Percentiles rank a stretch among this genome's conserved stretches.
phyloP scores from a whole-genome alignment of 371 early-diverging fungal genomes.

The Zychaea mexicana region DNA sequence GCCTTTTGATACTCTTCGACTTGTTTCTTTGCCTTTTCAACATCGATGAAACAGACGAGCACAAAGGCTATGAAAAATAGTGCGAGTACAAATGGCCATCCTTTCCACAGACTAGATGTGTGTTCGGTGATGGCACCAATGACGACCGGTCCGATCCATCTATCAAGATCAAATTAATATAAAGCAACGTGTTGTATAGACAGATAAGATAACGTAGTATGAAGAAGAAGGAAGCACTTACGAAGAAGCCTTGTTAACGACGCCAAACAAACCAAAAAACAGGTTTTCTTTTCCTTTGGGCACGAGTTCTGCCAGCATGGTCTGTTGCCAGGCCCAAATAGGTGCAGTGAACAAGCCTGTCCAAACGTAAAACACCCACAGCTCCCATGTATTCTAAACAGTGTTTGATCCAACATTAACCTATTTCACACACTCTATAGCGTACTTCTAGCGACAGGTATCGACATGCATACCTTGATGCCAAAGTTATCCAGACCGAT shows the following conservation, averaged over 20 bases:
- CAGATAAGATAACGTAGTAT: not conserved
- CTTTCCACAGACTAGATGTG: constrained; percentile 52
- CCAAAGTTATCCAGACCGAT: constrained; percentile 43
- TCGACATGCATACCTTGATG: constrained; percentile 24
- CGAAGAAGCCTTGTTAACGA: constrained; percentile 62
- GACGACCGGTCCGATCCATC: constrained; percentile 62
- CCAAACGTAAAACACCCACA: constrained; percentile 57
- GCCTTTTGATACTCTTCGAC: constrained; percentile 20
- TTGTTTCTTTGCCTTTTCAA: constrained; percentile 57
- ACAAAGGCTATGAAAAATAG: constrained; percentile 43
- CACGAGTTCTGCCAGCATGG: constrained; percentile 60
- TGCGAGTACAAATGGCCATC: constrained; percentile 58
- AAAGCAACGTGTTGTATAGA: not conserved
- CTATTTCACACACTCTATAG: not conserved
- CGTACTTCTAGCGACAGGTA: no score
- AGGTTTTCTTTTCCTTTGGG: constrained; percentile 61
- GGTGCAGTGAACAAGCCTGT: constrained; percentile 61
- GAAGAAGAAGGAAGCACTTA: constrained; percentile 1
- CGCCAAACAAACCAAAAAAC: constrained; percentile 63
- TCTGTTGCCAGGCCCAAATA: constrained; percentile 58
- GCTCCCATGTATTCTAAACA: constrained; percentile 46
- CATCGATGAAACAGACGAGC: constrained; percentile 52
- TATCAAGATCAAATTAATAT: no score
- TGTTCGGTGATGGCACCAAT: constrained; percentile 57
- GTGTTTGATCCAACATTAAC: not conserved